Percentiles rank a stretch among this genome's conserved stretches.
phyloP scores from a whole-genome alignment of 2,329 filamentous ascomycete genomes.

The Aspergillus ruber region DNA sequence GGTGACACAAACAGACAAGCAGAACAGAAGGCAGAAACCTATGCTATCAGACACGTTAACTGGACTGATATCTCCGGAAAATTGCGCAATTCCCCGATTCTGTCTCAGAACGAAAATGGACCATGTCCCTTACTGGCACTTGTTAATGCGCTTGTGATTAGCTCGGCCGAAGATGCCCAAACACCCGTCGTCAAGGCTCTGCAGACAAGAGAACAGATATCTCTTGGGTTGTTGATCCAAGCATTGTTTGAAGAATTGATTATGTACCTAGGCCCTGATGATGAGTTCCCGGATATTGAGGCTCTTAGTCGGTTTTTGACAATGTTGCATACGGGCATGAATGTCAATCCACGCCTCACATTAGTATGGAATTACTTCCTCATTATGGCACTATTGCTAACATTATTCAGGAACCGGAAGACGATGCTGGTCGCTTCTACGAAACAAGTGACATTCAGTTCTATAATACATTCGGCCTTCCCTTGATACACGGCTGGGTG shows the following conservation, averaged over 20 bases:
- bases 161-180: slow-evolving; percentile 60
- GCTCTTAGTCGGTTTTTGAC: slow-evolving; percentile 85
- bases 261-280: slow-evolving; percentile 62
- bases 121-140: slow-evolving; percentile 89
- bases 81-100: slow-evolving; percentile 71
- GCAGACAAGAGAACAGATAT: slow-evolving; percentile 76
- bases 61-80: slow-evolving; percentile 68
- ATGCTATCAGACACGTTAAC: slow-evolving; percentile 84
- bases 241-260: slow-evolving; percentile 91
- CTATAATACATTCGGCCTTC: slow-evolving; percentile 82
- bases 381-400: slow-evolving; percentile 32
- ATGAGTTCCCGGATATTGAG: slow-evolving; percentile 73
- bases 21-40: slow-evolving; percentile 63
- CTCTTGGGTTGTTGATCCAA: slow-evolving; percentile 75
- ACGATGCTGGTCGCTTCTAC: slow-evolving; percentile 68
- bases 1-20: slow-evolving; percentile 29
- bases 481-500: slow-evolving; percentile 89
- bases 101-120: slow-evolving; percentile 90
- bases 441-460: slow-evolving; percentile 82
- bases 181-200: slow-evolving; percentile 74
- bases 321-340: slow-evolving; percentile 91
- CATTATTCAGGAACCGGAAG: slow-evolving; percentile 21
- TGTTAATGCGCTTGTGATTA: slow-evolving; percentile 84
- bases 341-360: slow-evolving; percentile 87
- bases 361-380: slow-evolving; percentile 36